phyloP scores from a whole-genome alignment of 1,139 yeast species.

The Candida freyschussii region DNA sequence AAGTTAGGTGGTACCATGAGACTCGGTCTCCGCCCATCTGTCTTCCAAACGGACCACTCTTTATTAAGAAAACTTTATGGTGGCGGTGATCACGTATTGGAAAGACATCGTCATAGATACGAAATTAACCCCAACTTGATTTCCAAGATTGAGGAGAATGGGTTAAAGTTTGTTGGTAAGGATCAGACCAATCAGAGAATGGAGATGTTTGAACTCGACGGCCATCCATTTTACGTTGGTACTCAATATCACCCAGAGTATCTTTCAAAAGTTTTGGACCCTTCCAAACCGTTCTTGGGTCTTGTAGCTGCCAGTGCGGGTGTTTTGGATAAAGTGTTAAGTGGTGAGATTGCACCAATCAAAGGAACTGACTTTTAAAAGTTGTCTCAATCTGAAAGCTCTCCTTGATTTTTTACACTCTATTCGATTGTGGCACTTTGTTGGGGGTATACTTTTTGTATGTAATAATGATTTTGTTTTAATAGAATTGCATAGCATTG shows the following conservation, averaged over 20 bases:
- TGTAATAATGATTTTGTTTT: conserved; percentile 5
- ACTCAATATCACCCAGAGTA: conserved; percentile 99
- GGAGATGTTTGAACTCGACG: conserved; percentile 81
- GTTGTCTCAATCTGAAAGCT: background rate
- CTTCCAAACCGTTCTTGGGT: conserved; percentile 95
- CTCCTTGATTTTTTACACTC: background rate
- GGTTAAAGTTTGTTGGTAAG: conserved; percentile 86
- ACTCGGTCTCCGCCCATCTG: conserved; percentile 88
- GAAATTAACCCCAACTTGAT: conserved; percentile 90
- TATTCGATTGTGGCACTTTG: background rate
- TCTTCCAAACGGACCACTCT: conserved; percentile 68
- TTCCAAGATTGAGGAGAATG: conserved; percentile 62
- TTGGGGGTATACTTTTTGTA: conserved; percentile 3
- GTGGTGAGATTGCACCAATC: conserved; percentile 18
- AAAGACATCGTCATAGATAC: conserved; percentile 98
- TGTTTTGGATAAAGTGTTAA: conserved; percentile 57
- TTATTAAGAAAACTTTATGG: conserved; percentile 80
- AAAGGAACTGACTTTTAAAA: conserved; percentile 13
- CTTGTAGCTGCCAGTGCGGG: conserved; percentile 92
- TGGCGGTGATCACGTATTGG: conserved; percentile 61
- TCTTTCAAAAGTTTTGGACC: conserved; percentile 91
- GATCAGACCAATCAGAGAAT: conserved; percentile 88
- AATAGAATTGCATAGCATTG: conserved; percentile 4
- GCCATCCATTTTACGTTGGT: conserved; percentile 88
- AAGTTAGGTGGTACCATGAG: conserved; percentile 99